A percentile compares a stretch with the other conserved stretches of the same genome.
Conservation (phyloP, 805 yeast species). For the Pichia deserticola region DNA sequence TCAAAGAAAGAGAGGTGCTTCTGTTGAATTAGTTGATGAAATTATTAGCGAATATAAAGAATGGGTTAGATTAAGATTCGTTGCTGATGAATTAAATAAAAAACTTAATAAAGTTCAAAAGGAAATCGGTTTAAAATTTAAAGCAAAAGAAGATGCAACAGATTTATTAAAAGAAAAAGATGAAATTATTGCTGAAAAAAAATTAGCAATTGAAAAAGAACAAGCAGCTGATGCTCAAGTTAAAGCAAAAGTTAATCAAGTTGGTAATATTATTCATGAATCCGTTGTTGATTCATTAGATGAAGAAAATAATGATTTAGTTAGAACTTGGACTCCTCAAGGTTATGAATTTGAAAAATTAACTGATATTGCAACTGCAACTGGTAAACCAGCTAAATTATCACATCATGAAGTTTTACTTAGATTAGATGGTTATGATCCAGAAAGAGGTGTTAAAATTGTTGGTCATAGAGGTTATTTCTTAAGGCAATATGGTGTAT, state of each 20-base stretch:
- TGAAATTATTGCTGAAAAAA: slow-evolving; percentile 60
- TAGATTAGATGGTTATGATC: slow-evolving; percentile 95
- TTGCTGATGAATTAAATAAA: slow-evolving; percentile 86
- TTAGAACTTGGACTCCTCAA: slow-evolving; percentile 83
- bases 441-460: slow-evolving; percentile 96
- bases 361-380: slow-evolving; percentile 64
- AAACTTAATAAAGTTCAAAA: slow-evolving; percentile 83
- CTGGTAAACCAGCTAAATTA: slow-evolving; percentile 66
- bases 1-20: slow-evolving; percentile 88
- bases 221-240: slow-evolving; percentile 71
- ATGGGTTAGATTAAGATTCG: slow-evolving; percentile 88
- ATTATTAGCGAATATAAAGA: slow-evolving; percentile 84
- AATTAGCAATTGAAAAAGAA: slow-evolving; percentile 57
- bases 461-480: slow-evolving; percentile 99
- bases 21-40: slow-evolving; percentile 94
- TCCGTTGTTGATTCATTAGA: slow-evolving; percentile 80
- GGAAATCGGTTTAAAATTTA: slow-evolving; percentile 85
- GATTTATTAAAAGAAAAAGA: slow-evolving; percentile 81
- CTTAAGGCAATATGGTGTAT: slow-evolving; percentile 91
- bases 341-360: slow-evolving; percentile 42
- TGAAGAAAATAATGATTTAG: slow-evolving; percentile 86
- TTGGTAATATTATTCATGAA: slow-evolving; percentile 93
- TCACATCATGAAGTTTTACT: slow-evolving; percentile 94
- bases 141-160: slow-evolving; percentile 89
- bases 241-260: slow-evolving; percentile 73